Conservation (phyloP, 2,329 filamentous ascomycete genomes). For the Chalaropsis ovoidea region DNA sequence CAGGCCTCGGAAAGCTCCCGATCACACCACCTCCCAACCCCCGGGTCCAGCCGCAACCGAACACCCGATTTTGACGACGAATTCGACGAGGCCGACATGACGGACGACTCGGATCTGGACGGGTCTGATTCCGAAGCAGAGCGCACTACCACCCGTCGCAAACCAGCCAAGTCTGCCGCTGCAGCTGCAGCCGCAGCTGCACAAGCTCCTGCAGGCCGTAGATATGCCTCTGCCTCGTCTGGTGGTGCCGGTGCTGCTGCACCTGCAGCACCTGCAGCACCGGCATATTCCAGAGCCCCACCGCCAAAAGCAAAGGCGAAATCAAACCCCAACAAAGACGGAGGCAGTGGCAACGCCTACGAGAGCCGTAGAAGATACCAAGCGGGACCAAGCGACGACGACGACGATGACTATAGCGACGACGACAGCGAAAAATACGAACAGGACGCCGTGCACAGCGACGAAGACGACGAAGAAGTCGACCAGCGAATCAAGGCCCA, state of each 20-base stretch:
- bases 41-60: conserved; percentile 21
- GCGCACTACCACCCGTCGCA: background rate
- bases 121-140: conserved; percentile 13
- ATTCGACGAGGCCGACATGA: conserved; percentile 14
- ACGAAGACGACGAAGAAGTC: conserved; percentile 12
- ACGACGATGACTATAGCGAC: conserved; percentile 21
- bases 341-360: background rate
- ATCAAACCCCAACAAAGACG: background rate
- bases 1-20: conserved; percentile 21
- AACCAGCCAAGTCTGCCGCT: background rate
- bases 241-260: background rate
- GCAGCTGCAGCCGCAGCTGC: background rate
- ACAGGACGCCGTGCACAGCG: conserved; percentile 9
- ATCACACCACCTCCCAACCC: conserved; percentile 22
- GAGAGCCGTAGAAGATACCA: conserved; percentile 9
- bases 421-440: conserved; percentile 14
- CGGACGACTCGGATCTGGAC: conserved; percentile 16
- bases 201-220: background rate
- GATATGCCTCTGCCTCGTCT: background rate
- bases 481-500: conserved; percentile 13
- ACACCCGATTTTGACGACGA: conserved; percentile 23
- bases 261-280: background rate
- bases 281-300: conserved; percentile 2
- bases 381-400: conserved; percentile 19
- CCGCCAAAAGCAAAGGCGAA: background rate